phyloP scores from a whole-genome alignment of 108 stramenopile species.

The Mediolabrus comicus region DNA sequence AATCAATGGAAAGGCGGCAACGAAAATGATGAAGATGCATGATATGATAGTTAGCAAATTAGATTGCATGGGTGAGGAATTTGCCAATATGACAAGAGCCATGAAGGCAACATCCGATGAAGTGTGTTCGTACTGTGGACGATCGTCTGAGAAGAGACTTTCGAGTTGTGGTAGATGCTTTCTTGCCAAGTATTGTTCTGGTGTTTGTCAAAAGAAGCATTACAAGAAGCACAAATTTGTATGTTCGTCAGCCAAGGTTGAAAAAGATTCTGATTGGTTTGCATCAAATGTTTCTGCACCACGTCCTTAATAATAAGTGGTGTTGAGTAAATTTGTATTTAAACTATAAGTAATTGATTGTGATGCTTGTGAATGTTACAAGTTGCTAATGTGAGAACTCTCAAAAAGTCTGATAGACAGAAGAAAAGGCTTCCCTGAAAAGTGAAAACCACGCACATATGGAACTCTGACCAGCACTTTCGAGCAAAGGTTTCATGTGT shows the following conservation, averaged over 20 bases:
- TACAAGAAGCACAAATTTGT: constrained; percentile 15
- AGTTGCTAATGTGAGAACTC: too few species aligned
- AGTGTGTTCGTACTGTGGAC: constrained; percentile 5
- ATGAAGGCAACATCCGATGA: constrained; percentile 8
- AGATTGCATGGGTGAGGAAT: not conserved
- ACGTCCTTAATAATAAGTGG: too few species aligned
- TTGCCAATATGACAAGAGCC: not conserved
- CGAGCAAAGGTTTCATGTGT: too few species aligned
- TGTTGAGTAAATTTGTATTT: too few species aligned
- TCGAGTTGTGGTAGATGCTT: not conserved
- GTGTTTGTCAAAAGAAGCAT: constrained; percentile 5
- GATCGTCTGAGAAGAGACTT: not conserved
- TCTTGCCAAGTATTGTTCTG: not conserved
- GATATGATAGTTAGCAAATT: not conserved
- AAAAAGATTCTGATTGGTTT: constrained; percentile 3
- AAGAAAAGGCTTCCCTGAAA: too few species aligned
- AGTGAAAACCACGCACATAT: too few species aligned
- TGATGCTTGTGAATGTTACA: too few species aligned
- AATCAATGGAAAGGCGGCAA: not conserved
- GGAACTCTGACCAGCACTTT: too few species aligned
- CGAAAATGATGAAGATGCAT: not conserved
- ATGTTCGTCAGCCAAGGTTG: constrained; percentile 6
- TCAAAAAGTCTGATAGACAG: too few species aligned
- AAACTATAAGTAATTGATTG: too few species aligned
- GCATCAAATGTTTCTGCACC: constrained; percentile 8